Evolutionary conservation across 192 early-diverging fungal genomes (phyloP), one percentile per base, ranked within the genome.

Genomic region (Coemansia sp.): DNA sequence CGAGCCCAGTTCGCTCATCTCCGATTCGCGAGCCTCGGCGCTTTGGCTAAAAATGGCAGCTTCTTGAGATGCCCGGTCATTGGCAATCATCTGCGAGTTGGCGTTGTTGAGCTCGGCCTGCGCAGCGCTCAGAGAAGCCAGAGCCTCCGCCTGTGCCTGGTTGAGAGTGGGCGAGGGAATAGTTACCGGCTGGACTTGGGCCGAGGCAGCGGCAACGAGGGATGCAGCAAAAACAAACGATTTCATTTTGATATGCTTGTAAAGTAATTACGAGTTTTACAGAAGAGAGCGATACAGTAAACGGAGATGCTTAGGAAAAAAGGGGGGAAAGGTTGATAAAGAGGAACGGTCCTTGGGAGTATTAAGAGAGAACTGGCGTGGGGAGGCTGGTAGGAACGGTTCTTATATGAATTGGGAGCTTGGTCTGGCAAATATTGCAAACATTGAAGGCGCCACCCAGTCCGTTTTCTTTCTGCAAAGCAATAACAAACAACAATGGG

Each of bases 91-190:
- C 55, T 65, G 61, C n/a, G 72, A 59, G 66, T 68, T 69, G 21
- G 38, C 44, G 30, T 55, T 43, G 46, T 76, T 76, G 39, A 76
- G 52, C 16, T 61, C 45, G 6, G 58, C 61, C 66, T 76, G 72
- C 9, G 66, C 72, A 10, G 72, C 61, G 59, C 72, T 76, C 26
- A 76, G 62, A 21, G 72, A 58, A n/a, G 65, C 72, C 40, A 76
- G 49, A 7, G 72, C 72, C 1, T 37, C 66, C 33, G 56, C 53
- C 62, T 76, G 72, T 12, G 53, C 53, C n/a, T 62, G 59, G 66
- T 65, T 76, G 55, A 69, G 62, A 3, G 66, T 69, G 66, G 57
- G 62, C 46, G 66, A 65, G 12, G 72, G 66, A 26, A 65, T 58
- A 13, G 57, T 10, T 31, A 26, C 45, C 18, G 50, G 41, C 21